A percentile compares a stretch with the other conserved stretches of the same genome.
Conservation (phyloP, 202 grass and related monocot species). For the Eragrostis tef region DNA sequence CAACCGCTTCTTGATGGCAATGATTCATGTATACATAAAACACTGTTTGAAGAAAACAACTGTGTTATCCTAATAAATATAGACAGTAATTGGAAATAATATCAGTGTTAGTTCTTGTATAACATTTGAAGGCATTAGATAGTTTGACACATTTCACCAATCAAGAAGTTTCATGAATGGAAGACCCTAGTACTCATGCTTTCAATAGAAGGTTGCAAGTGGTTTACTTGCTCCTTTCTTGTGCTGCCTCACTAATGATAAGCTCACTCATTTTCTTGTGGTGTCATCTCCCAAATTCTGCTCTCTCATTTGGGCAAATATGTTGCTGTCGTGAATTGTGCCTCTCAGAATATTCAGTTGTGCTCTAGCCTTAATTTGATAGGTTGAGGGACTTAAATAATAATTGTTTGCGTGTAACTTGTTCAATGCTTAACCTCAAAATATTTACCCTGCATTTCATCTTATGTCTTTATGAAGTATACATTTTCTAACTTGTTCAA, state of each 20-base stretch:
- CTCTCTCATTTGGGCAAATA: constrained; percentile 8
- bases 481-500: too few relatives aligned
- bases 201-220: neutral
- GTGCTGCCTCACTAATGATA: neutral
- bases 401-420: constrained; percentile 3
- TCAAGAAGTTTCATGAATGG: neutral
- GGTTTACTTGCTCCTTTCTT: constrained; percentile 19
- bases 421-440: neutral
- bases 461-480: neutral
- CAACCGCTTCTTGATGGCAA: neutral
- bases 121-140: neutral
- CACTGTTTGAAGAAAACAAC: neutral
- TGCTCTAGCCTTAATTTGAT: constrained; percentile 2
- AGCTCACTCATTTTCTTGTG: neutral
- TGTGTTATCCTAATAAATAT: neutral
- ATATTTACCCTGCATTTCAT: neutral
- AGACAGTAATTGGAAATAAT: neutral
- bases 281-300: constrained; percentile 10
- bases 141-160: too few relatives aligned
- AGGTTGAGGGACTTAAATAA: neutral
- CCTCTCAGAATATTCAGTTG: constrained; percentile 7
- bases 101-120: neutral
- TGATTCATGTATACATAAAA: neutral
- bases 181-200: neutral
- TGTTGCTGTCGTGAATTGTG: neutral